These are phyloP conservation scores for Alectoria sarmentosa DNA, from an alignment of 495 filamentous ascomycete species.

Conservation along the genomic window DNA sequence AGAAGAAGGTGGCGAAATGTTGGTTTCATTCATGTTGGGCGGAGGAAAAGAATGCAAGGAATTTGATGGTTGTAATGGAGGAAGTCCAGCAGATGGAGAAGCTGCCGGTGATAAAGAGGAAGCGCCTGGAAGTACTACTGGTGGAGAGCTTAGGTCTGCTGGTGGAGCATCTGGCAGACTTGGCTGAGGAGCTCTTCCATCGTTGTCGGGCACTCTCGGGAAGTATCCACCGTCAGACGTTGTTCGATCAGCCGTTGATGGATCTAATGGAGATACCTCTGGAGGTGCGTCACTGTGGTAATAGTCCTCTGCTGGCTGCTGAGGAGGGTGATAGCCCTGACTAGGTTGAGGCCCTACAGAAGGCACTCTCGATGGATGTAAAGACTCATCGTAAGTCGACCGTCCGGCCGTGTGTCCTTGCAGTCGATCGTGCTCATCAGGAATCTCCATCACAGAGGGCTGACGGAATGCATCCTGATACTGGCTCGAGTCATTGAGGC, in stretches of 20 bases:
- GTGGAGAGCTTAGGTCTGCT: constrained; percentile 20
- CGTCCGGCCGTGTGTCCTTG: constrained; percentile 33
- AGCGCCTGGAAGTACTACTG: constrained; percentile 37
- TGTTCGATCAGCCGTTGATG: constrained; percentile 25
- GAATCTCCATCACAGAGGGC: constrained; percentile 50
- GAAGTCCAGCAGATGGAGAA: constrained; percentile 18
- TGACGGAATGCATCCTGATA: constrained; percentile 38
- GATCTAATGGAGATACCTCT: constrained; percentile 37
- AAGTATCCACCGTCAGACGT: constrained; percentile 49
- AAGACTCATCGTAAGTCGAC: constrained; percentile 41
- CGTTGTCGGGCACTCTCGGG: constrained; percentile 35
- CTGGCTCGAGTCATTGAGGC: constrained; percentile 28
- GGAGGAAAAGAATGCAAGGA: constrained; percentile 45
- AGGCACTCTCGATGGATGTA: constrained; percentile 44
- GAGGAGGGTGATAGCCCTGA: constrained; percentile 27
- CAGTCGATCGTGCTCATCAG: constrained; percentile 41
- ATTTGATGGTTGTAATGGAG: constrained; percentile 23
- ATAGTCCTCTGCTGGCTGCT: constrained; percentile 23
- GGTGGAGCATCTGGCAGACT: constrained; percentile 15
- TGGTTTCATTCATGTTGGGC: constrained; percentile 27
- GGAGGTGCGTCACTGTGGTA: constrained; percentile 25
- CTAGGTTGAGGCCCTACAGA: constrained; percentile 31
- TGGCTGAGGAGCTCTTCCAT: neutral
- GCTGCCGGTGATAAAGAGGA: constrained; percentile 20
- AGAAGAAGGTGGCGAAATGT: neutral